Base-by-base conservation (phyloP, 2,329 filamentous ascomycete species). In the Pseudomassariella vexata region DNA sequence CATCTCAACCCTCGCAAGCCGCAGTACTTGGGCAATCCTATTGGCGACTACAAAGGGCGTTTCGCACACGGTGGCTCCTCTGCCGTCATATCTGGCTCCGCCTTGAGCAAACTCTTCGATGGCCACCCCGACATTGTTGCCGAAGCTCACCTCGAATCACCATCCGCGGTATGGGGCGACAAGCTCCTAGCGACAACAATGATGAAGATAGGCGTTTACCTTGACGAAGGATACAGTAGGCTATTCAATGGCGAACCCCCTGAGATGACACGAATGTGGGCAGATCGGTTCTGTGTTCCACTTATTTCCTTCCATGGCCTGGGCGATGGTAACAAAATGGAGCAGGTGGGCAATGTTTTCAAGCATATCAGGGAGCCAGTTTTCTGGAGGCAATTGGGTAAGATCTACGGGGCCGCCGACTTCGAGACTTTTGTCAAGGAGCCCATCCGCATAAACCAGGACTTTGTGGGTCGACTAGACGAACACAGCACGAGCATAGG, bases 31-130 rank as follows among this genome's bases (percentile, higher is more conserved):
- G 73, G 73, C 22, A 76, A 76, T 36, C 67, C 70, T 3, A 67
- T 76, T 10, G 73, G 73, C 28, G 70, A 73, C 46, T 76, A 66
- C 53, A 66, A 63, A 37, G 63, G 58, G 3, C 62, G 72, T 21
- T 77, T 77, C 38, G 72, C 69, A 3, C 72, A 77, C 39, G 72
- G 73, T 22, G 71, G 72, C 4, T 76, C 71, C 12, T 68, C 62
- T 18, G 59, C 75, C 19, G 47, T 76, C 15, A 54, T 77, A 9
- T 77, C 73, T 1, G 63, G 60, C 27, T 65, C 59, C 21, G 64
- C 70, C 23, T 60, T 76, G 49, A 56, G 52, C n/a, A 55, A 48
- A 18, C 55, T 76, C 4, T 66, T 72, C 37, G 48, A 56, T 34
- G 38, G 53, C 16, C 55, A 62, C 32, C 58, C 60, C 2, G 52